Evolutionary conservation across 441 rosid species (phyloP).

Genomic region (Erysimum cheiri): DNA sequence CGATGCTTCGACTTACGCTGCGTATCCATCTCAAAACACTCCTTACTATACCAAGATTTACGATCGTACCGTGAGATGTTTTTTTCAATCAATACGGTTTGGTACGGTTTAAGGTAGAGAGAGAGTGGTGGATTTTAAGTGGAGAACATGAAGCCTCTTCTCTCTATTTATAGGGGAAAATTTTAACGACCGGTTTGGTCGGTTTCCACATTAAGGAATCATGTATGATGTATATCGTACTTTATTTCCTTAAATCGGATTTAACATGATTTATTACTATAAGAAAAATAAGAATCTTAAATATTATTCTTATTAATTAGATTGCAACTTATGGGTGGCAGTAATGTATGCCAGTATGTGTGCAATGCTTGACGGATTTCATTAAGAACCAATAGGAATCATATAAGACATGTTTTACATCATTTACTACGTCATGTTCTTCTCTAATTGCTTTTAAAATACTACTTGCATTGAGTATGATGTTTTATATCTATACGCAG

Average conservation of each 20-base stretch:
- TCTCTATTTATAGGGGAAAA: conserved; percentile 32
- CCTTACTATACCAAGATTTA: not conserved
- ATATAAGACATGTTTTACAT: conserved; percentile 18
- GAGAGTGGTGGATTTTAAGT: conserved; percentile 7
- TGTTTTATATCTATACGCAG: not conserved
- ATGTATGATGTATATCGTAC: conserved; percentile 14
- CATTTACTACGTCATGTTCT: conserved; percentile 33
- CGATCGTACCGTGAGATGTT: not conserved
- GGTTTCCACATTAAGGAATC: conserved; percentile 35
- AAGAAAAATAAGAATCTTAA: conserved; percentile 12
- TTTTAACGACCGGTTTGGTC: conserved; percentile 40
- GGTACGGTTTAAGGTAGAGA: conserved; percentile 9
- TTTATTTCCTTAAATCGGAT: conserved; percentile 14
- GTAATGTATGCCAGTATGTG: conserved; percentile 19
- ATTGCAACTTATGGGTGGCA: conserved; percentile 21
- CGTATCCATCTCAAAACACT: conserved; percentile 55
- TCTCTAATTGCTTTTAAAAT: conserved; percentile 11
- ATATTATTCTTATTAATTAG: conserved; percentile 17
- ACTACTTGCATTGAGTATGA: conserved; percentile 13
- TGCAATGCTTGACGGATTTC: conserved; percentile 10
- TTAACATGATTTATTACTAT: not conserved
- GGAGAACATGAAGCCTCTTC: conserved; percentile 20
- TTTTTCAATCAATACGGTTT: not conserved
- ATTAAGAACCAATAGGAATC: conserved; percentile 31
- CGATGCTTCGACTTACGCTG: conserved; percentile 60